Base-by-base conservation (phyloP, 305 asterid genomes). In the Salvia sclarea region DNA sequence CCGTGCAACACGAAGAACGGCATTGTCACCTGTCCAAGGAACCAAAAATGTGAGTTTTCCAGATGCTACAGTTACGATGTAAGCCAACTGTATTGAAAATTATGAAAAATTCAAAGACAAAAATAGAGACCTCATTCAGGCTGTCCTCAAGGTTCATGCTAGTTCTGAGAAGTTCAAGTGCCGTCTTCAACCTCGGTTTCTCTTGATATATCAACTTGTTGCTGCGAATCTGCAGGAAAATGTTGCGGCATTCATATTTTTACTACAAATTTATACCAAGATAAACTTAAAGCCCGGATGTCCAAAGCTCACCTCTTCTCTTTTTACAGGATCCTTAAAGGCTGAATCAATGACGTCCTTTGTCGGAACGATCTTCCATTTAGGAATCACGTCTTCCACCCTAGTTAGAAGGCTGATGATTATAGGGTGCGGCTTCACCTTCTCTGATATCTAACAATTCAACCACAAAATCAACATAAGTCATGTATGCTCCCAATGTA, bases 351-450 rank as follows among this genome's bases (percentile, higher is more conserved):
- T 92, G 14, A 90, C 96, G 57, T 92, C 97, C 80, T 82, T 90
- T 1, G 95, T 69, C 1, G 98, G 98, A 48, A 92, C 98, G 8
- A 92, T 92, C 84, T 92, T 92, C 97, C 97, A 92, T 80, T 83
- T 88, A 10, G 98, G 98, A 54, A 92, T 92, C 2, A 92, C 70
- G 45, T 92, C 97, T 70, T 88, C 98, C 28, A 92, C 96, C 72
- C 72, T 77, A 11, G 97, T 92, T 50, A 92, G 75, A 8, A 90
- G 54, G 65, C 89, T 92, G 49, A 90, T 78, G 18, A 90, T 84
- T 31, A 92, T 43, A 1, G 97, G 98, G 79, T 92, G 98, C 13
- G 98, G 98, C 81, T 92, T 92, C 85, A 92, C 96, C 79, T 90
- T 92, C 79, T 92, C 98, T 0, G 98, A 92, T 64, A 92, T 92